Evolutionary conservation across 108 stramenopile species (phyloP), one percentile per base, ranked within the genome.

Genomic region (Aurantiochytrium sp.): DNA sequence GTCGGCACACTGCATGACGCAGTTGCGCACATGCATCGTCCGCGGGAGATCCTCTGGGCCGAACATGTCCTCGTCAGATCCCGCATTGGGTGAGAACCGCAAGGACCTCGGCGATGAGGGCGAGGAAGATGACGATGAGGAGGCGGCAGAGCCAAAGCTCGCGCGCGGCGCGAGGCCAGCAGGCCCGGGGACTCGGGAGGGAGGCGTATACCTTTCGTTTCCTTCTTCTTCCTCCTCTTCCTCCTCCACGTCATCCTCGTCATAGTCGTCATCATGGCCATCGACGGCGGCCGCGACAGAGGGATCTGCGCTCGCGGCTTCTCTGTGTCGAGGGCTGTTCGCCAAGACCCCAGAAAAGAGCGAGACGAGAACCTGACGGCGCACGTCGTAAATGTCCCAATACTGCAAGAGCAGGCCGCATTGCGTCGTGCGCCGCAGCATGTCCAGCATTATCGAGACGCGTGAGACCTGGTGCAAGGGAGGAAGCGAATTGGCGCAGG

Each of bases 311-410:
- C 29, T 35, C 29, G 29, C 29, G 29, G 29, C 29, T 35, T 69
- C 64, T 69, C 64, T 69, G 64, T 69, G 64, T 69, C 64, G 64
- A 69, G 64, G 64, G 64, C 64, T 69, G 64, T 69, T 69, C 64
- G 64, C 64, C 64, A 69, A n/a, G 64, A 69, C 64, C 64, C 64
- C 64, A 69, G 64, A 69, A 18, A 69, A 69, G 25, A 69, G 35
- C 64, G 64, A 69, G 64, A 69, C 64, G 64, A 69, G 64, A 18
- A 69, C 64, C 19, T 69, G 29, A n/a, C 64, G 64, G 29, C 51
- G 19, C 23, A 53, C 73, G 51, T 83, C 73, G 73, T 83, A 83
- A 53, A 83, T 53, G 28, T 83, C 73, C 73, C 73, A 83, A 53
- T 83, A 83, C 73, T 83, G 73, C 6, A 83, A 23, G 10, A 83